Base-by-base conservation (phyloP, 2,329 filamentous ascomycete genomes). In the Penicillium sclerotigenum region DNA sequence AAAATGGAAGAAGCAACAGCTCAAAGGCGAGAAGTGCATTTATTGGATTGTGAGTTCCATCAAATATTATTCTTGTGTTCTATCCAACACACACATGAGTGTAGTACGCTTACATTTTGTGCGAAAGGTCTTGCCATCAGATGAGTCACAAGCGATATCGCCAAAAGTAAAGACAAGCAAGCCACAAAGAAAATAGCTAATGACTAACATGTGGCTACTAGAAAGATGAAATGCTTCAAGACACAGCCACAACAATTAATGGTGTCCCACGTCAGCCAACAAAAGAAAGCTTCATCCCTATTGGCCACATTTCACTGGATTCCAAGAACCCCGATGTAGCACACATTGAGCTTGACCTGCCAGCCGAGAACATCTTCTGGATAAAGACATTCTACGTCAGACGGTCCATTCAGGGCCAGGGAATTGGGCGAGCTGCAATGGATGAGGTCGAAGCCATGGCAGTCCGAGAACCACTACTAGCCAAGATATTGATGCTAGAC, bases 301-400 rank as follows among this genome's bases (percentile, higher is more conserved):
- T 65, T 37, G 63, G 63, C 2, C 63, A 65, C 36, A 64, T 65
- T n/a, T 64, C 62, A 18, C 24, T 65, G 4, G 63, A 65, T 29
- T 47, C 56, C 1, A 33, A 56, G 8, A 63, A 61, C 22, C 43
- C 54, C 5, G 62, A 62, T 13, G 53, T 48, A 22, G 50, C 48
- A 10, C n/a, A 50, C 2, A 13, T 59, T 16, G 52, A 58, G 2
- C 14, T 65, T 13, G 37, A 59, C 10, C 34, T 61, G 6, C 60
- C 62, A 3, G 36, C 43, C 0, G 36, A 45, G 13, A 51, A 53
- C 3, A 31, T 63, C 7, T 65, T 63, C 24, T 65, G 63, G 63
- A 60, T 65, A 14, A 64, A 64, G 41, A 53, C 59, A 5, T 65
- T 65, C 20, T 65, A 57, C 20, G 52, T 65, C 0, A 51, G 28